Evolutionary conservation across 148 eudicot genomes (phyloP).

Genomic region (Cornus controversa): DNA sequence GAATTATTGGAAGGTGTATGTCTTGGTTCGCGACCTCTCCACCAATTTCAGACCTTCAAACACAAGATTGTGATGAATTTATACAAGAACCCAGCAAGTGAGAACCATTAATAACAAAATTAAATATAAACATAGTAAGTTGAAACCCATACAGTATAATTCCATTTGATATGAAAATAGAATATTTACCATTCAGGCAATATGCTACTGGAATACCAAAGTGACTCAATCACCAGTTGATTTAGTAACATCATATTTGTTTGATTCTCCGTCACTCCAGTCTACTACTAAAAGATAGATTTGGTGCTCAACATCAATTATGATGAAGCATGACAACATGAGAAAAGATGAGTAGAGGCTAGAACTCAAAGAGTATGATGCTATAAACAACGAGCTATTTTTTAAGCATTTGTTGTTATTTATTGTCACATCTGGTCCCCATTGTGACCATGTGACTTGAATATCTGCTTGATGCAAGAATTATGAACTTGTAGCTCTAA

Average conservation of each 20-base stretch:
- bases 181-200: background rate
- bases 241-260: background rate
- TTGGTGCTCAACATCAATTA: background rate
- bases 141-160: background rate
- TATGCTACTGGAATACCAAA: background rate
- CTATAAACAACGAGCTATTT: background rate
- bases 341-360: background rate
- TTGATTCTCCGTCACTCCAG: background rate
- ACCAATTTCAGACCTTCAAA: constrained; percentile 32
- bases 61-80: background rate
- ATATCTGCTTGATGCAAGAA: background rate
- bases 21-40: constrained; percentile 63
- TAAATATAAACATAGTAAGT: background rate
- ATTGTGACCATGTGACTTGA: background rate
- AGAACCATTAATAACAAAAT: constrained; percentile 1
- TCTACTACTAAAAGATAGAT: background rate
- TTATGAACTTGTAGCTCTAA: background rate
- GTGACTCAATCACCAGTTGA: background rate
- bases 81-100: background rate
- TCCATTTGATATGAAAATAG: background rate
- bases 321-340: background rate
- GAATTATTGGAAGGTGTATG: constrained; percentile 33
- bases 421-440: background rate
- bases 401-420: background rate
- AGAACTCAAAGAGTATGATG: background rate